These are phyloP conservation scores for Melampsora americana DNA, from an alignment of 1,284 basidiomycete genomes.

Conservation along the genomic window DNA sequence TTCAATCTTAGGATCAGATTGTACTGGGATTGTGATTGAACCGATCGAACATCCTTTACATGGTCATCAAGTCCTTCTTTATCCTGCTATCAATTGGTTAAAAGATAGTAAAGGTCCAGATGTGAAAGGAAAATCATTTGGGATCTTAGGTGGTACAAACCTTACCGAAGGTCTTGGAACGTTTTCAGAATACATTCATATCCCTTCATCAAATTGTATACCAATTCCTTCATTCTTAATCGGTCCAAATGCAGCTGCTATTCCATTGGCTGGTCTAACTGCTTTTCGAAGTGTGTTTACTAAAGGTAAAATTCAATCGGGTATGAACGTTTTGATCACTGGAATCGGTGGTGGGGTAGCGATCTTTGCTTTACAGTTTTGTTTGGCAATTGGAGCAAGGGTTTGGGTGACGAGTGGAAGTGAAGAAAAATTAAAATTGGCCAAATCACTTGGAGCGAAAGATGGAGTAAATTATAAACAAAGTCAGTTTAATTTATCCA, in stretches of 20 bases:
- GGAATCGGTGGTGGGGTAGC: slow-evolving; percentile 39
- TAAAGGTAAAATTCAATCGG: slow-evolving; percentile 8
- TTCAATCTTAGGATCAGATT: slow-evolving; percentile 33
- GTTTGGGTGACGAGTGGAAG: slow-evolving; percentile 37
- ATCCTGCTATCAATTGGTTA: slow-evolving; percentile 34
- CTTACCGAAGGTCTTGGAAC: slow-evolving; percentile 15
- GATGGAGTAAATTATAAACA: slow-evolving; percentile 37
- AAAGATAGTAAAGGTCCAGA: slow-evolving; percentile 28
- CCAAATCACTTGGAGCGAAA: slow-evolving; percentile 24
- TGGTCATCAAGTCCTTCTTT: slow-evolving; percentile 18
- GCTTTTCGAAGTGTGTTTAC: slow-evolving; percentile 24
- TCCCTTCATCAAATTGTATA: slow-evolving; percentile 16
- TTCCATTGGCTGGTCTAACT: slow-evolving; percentile 35
- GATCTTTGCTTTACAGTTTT: slow-evolving; percentile 31
- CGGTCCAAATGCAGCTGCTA: neutral
- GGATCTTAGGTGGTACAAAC: slow-evolving; percentile 26
- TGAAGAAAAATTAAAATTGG: slow-evolving; percentile 17
- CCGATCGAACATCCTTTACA: slow-evolving; percentile 1
- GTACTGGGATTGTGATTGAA: slow-evolving; percentile 8
- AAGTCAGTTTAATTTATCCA: neutral
- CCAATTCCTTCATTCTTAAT: neutral
- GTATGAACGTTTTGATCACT: slow-evolving; percentile 16
- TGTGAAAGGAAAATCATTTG: slow-evolving; percentile 21
- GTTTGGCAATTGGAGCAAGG: slow-evolving; percentile 22
- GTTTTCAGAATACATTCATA: slow-evolving; percentile 22